phyloP scores from a whole-genome alignment of 2,329 filamentous ascomycete species.

The Tolypocladium tropicale region DNA sequence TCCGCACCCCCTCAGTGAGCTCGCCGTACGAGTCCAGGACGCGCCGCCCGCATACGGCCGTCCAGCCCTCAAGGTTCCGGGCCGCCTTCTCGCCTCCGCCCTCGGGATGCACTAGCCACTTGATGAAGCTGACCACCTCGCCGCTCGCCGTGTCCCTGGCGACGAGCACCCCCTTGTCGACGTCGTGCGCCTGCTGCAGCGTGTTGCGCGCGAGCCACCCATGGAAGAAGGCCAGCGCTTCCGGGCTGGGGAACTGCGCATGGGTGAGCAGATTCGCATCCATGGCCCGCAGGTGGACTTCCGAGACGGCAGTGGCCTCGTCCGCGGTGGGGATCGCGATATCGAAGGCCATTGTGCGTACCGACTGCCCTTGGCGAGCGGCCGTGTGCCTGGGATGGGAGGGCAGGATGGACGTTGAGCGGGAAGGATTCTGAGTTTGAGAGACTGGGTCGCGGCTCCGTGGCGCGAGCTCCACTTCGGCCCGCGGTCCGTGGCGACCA shows the following conservation, averaged over 20 bases:
- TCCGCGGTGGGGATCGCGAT: constrained; percentile 14
- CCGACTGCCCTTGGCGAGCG: background rate
- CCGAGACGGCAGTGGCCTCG: constrained; percentile 14
- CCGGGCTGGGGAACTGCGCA: constrained; percentile 26
- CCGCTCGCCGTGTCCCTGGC: constrained; percentile 18
- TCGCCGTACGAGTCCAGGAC: constrained; percentile 23
- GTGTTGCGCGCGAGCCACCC: constrained; percentile 20
- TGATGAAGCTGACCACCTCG: constrained; percentile 22
- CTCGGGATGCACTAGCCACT: constrained; percentile 21
- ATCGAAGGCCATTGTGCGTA: constrained; percentile 14
- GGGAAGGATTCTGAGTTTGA: background rate
- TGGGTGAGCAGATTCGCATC: constrained; percentile 26
- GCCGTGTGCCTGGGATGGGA: background rate
- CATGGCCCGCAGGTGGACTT: constrained; percentile 28
- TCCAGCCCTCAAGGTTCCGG: constrained; percentile 14
- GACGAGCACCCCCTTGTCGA: constrained; percentile 20
- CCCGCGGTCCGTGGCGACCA: background rate
- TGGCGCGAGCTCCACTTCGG: background rate
- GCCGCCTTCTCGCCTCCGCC: constrained; percentile 7
- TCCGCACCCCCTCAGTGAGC: constrained; percentile 19
- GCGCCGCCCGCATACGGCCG: constrained; percentile 16
- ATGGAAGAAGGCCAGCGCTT: constrained; percentile 17
- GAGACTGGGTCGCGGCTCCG: background rate
- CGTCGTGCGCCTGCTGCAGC: constrained; percentile 15
- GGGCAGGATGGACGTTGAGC: background rate